Evolutionary conservation across 345 rosid species (phyloP), one percentile per base, ranked within the genome.

Genomic region (Clarkia xantiana): DNA sequence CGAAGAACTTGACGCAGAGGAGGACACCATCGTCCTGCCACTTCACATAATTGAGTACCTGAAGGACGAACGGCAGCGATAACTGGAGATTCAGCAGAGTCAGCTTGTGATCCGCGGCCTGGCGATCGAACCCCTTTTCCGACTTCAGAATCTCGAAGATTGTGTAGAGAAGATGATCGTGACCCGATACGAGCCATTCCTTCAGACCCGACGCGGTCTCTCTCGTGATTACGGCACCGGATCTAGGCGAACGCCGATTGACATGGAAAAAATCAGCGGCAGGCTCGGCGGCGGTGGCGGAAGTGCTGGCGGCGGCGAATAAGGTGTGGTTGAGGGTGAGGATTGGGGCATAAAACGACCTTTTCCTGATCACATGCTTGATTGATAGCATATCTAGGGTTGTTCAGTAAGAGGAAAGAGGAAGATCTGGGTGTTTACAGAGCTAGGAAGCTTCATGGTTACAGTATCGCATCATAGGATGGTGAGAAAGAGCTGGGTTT

Each of bases 1-100:
- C 98, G 65, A 84, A 86, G 79, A 91, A 84, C 56, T 72, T 75
- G 58, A 91, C 73, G 53, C 96, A 86, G 7, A 82, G 68, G 12
- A 79, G 67, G 40, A 86, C 70, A 22, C 76, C 78, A 9, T 59
- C 23, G 61, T 18, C 49, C 2, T 36, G 49, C 23, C 59, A 36
- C 15, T 53, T 66, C 14, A 78, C 81, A 45, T 83, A 65, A 5
- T 25, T 5, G 47, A 91, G 81, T 17, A 84, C 94, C 20, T 70
- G 64, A 18, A 81, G 75, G 1, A 84, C 93, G 15, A 84, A 42
- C 2, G 47, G n/a, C 63, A 79, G 89, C 13, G 75, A 42, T 34
- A 86, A 70, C 2, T 65, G 78, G 38, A 86, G 68, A 42, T 64
- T 68, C 56, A 86, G 69, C 11, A 38, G 51, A 16, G 80, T 59